Evolutionary conservation across 352 stramenopile species (phyloP).

Genomic region (Phytophthora ohioensis): DNA sequence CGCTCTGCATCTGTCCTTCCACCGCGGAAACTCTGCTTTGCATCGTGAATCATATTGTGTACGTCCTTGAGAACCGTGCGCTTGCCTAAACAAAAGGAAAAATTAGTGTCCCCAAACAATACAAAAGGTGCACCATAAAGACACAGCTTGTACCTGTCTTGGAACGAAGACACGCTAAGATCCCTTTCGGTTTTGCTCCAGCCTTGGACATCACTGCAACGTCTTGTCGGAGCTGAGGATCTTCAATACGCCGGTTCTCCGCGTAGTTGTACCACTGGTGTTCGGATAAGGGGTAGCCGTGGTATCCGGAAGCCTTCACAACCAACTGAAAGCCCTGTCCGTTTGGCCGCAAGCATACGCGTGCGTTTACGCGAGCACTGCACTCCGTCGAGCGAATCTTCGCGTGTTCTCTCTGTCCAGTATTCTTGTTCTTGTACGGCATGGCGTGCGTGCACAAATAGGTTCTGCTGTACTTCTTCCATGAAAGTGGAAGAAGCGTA

Average conservation of each 20-base stretch:
- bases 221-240: background rate
- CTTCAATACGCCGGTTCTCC: background rate
- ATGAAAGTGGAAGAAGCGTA: background rate
- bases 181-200: conserved; percentile 6
- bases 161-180: conserved; percentile 2
- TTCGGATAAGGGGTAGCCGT: background rate
- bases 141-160: conserved; percentile 2
- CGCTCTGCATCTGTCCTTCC: conserved; percentile 3
- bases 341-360: background rate
- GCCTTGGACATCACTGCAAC: conserved; percentile 6
- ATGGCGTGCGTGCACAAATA: conserved; percentile 2
- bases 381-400: background rate
- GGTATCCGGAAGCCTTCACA: background rate
- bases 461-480: conserved; percentile 5
- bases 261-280: conserved; percentile 12
- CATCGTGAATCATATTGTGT: conserved; percentile 16
- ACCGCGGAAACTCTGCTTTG: background rate
- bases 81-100: background rate
- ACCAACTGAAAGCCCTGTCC: background rate
- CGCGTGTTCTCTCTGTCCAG: background rate
- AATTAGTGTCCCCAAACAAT: background rate
- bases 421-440: background rate
- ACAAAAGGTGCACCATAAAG: background rate
- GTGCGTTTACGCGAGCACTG: background rate
- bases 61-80: conserved; percentile 1